Evolutionary conservation across 164 flowering plant genomes (phyloP), one percentile per base, ranked within the genome.

Genomic region (Cinnamomum chago): DNA sequence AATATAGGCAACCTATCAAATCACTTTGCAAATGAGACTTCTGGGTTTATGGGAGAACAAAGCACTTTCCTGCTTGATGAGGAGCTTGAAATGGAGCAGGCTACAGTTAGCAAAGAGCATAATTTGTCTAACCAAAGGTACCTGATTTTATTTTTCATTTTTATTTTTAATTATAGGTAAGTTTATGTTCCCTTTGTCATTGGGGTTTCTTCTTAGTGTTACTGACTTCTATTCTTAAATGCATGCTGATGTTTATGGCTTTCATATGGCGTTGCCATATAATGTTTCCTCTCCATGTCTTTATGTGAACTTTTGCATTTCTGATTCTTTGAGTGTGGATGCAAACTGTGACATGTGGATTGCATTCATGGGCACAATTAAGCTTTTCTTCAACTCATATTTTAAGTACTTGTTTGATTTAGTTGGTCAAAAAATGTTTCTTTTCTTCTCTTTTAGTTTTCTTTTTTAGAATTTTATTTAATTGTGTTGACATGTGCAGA

Each of bases 61-160:
- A 82, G 77, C 79, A 86, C 97, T 70, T 94, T 94, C 78, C 79
- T 90, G 91, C 89, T 94, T 74, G 98, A 94, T 73, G 97, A 94
- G 79, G 98, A 94, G 85, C 84, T 94, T 66, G 97, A 94, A 78
- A 62, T 85, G 69, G 97, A 92, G 84, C 89, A 79, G 1, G 18
- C 81, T 72, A 77, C 83, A 51, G 55, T 15, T 13, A 83, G 74
- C 68, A 85, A 74, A 58, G 84, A 81, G 73, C 81, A 74, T 70
- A 76, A 62, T 75, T 81, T 78, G 28, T 76, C 85, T 13, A 67
- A 50, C 68, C 82, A 73, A 80, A 94, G 96, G 97, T 92, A 84
- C 35, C 35, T 51, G 2, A 52, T 69, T 14, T 62, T 18, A 40
- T 40, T 40, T 40, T 40, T 40, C 10, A 40, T 6, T 40, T 40